Conservation (phyloP, 1,284 basidiomycete species). For the Papiliotrema flavescens region DNA sequence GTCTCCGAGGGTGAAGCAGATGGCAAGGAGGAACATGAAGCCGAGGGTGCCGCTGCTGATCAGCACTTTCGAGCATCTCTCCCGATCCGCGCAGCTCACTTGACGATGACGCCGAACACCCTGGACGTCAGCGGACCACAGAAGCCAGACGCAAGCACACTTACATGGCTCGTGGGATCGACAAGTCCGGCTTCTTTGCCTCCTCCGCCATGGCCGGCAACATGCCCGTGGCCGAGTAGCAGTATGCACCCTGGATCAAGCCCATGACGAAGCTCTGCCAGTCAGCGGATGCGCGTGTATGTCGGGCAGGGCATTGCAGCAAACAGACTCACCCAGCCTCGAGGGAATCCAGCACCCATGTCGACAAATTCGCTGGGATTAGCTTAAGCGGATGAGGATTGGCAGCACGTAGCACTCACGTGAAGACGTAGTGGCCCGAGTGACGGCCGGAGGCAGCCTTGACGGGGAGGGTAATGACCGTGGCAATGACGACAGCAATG, state of each 20-base stretch:
- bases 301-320: conserved; percentile 1
- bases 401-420: conserved; percentile 10
- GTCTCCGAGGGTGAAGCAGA: conserved; percentile 50
- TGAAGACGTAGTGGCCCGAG: conserved; percentile 30
- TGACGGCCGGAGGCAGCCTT: conserved; percentile 41
- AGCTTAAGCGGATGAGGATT: not conserved
- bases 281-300: conserved; percentile 11
- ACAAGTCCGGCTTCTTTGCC: conserved; percentile 41
- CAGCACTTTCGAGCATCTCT: not conserved
- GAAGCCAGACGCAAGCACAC: conserved; percentile 29
- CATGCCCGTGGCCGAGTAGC: conserved; percentile 41
- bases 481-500: conserved; percentile 37
- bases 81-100: conserved; percentile 14
- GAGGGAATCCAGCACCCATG: conserved; percentile 38
- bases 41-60: conserved; percentile 27
- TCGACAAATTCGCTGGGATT: conserved; percentile 41
- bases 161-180: conserved; percentile 45
- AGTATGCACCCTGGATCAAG: conserved; percentile 43
- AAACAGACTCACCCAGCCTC: conserved; percentile 28
- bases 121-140: conserved; percentile 10
- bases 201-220: conserved; percentile 46
- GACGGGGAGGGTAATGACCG: conserved; percentile 45
- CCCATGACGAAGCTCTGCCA: conserved; percentile 29
- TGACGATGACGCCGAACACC: conserved; percentile 24
- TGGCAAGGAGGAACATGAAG: conserved; percentile 45